Percentiles rank a stretch among this genome's conserved stretches.
phyloP scores from a whole-genome alignment of 805 yeast species.

The Torulaspora franciscae region DNA sequence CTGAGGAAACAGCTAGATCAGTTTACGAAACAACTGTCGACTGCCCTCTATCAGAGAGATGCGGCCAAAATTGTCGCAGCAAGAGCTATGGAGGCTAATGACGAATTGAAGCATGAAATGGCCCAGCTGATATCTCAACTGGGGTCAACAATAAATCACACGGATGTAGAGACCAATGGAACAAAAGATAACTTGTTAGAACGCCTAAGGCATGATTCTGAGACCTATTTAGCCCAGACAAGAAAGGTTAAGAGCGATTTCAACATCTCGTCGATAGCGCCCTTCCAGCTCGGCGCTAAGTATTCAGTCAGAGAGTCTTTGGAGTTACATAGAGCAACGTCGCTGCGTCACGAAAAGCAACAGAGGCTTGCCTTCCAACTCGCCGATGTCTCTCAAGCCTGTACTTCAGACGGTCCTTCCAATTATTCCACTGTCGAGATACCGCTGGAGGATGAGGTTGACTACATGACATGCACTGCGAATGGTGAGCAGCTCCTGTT shows the following conservation, averaged over 20 bases:
- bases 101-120: constrained; percentile 64
- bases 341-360: background rate
- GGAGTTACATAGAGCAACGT: background rate
- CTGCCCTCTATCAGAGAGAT: constrained; percentile 78
- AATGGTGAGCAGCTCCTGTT: constrained; percentile 4
- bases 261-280: background rate
- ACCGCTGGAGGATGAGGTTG: constrained; percentile 2
- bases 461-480: constrained; percentile 6
- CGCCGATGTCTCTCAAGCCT: background rate
- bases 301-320: constrained; percentile 7
- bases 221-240: constrained; percentile 7
- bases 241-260: constrained; percentile 5
- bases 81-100: constrained; percentile 65
- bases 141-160: constrained; percentile 22
- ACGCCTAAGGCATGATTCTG: constrained; percentile 6
- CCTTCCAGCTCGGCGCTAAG: constrained; percentile 1
- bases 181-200: background rate
- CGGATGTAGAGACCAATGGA: background rate
- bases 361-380: constrained; percentile 5
- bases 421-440: background rate
- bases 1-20: constrained; percentile 64
- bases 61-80: constrained; percentile 89
- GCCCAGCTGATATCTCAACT: constrained; percentile 47
- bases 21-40: constrained; percentile 66
- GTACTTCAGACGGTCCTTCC: constrained; percentile 1